Base-by-base conservation (phyloP, 345 rosid species). In the Toxicodendron radicans region DNA sequence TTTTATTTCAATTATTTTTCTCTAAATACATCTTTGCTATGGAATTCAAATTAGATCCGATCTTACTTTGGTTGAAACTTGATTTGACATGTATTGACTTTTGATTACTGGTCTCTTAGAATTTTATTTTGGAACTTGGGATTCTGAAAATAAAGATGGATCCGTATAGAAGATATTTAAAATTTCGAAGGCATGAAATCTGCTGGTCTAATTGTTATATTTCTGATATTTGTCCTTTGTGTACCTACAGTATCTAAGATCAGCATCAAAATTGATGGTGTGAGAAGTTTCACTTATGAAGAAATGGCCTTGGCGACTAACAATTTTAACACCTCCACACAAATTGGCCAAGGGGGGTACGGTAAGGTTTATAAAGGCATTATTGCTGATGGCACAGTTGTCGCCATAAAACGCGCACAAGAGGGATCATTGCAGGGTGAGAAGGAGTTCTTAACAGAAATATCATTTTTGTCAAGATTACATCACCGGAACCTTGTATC, bases 291-390 rank as follows among this genome's bases (percentile, higher is more conserved):
- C 77, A 83, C 92, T 58, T 91, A 85, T 73, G 86, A 79, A 18
- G 98, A 93, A 66, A 75, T 93, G 76, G 87, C 95, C 62, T 30
- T 78, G 17, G 99, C 90, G 52, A 90, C 99, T 2, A 80, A 86
- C 74, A 81, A 79, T 81, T 95, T 95, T 56, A 68, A 72, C 76
- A 80, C 69, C 82, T 87, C 93, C 18, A 53, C 84, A 74, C 92
- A 89, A 81, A 87, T 91, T 70, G 99, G 99, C 71, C 92, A 87
- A 86, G 99, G 99, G 53, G 99, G 99, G n/a, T 95, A 93, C 33
- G 99, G 99, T 65, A 95, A 84, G 77, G 99, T 95, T 54, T 93
- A 89, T 79, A 88, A 66, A 95, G 99, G 99, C 27, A 80, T 79
- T 33, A 75, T 95, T 57, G 85, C 82, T 18, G 89, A 84, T 82